A percentile compares a stretch with the other conserved stretches of the same genome.
phyloP scores from a whole-genome alignment of 257 asterid genomes.

The Fraxinus quadrangulata region DNA sequence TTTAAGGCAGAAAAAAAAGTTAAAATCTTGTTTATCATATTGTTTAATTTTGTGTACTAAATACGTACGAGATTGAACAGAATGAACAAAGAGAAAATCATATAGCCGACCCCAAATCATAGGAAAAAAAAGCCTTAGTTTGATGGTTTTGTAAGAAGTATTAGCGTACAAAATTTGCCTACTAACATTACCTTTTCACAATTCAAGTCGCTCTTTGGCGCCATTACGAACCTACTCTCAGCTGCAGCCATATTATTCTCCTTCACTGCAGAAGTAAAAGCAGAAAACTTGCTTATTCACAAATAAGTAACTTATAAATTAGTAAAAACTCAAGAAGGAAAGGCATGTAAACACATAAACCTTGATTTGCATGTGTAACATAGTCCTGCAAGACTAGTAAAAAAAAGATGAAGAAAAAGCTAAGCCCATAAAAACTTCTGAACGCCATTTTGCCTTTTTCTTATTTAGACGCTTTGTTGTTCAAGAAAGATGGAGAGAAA shows the following conservation, averaged over 20 bases:
- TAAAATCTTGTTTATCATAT: too few species aligned
- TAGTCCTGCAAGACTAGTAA: slow-evolving; percentile 25
- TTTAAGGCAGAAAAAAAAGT: too few species aligned
- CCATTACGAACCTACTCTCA: slow-evolving; percentile 16
- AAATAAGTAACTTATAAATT: not conserved
- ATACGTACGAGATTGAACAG: not conserved
- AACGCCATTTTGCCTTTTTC: slow-evolving; percentile 28
- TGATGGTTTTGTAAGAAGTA: not conserved
- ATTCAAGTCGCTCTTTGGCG: slow-evolving; percentile 10
- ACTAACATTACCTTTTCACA: slow-evolving; percentile 28
- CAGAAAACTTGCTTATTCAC: not conserved
- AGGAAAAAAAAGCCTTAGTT: not conserved
- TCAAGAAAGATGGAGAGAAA: slow-evolving; percentile 22
- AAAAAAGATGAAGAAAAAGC: slow-evolving; percentile 30
- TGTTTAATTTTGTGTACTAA: too few species aligned
- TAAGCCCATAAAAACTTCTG: slow-evolving; percentile 23
- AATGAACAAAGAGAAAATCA: not conserved
- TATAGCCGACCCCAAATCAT: not conserved
- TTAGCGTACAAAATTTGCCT: too few species aligned
- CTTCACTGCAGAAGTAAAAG: slow-evolving; percentile 28
- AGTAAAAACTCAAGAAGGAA: not conserved
- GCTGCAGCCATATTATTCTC: slow-evolving; percentile 27
- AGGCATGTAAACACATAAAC: slow-evolving; percentile 22
- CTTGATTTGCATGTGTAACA: slow-evolving; percentile 38
- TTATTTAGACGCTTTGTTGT: not conserved